Percentiles rank a stretch among this genome's conserved stretches.
These are phyloP conservation scores for Dothiorella sarmentorum DNA, from an alignment of 2,329 filamentous ascomycete species.

Conservation along the genomic window DNA sequence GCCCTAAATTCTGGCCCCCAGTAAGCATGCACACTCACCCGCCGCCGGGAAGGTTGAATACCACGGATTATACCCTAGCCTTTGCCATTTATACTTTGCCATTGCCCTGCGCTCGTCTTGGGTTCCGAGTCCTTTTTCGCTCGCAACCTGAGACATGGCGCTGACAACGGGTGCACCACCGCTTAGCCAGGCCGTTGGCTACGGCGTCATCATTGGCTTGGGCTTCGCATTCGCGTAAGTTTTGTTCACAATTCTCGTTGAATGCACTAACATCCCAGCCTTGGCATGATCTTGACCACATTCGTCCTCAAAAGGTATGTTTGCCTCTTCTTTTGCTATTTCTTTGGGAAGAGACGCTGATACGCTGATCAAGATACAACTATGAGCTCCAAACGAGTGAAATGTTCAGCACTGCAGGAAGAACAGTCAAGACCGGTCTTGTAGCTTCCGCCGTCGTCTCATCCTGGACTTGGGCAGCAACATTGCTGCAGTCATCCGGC, in stretches of 20 bases:
- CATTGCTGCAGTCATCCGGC: constrained; percentile 72
- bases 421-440: constrained; percentile 84
- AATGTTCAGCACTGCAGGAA: constrained; percentile 85
- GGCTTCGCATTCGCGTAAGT: constrained; percentile 66
- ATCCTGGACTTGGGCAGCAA: constrained; percentile 91
- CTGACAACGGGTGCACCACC: constrained; percentile 23
- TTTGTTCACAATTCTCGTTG: constrained; percentile 18
- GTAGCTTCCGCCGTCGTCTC: constrained; percentile 88
- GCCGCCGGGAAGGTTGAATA: background rate
- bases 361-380: constrained; percentile 46
- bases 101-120: background rate
- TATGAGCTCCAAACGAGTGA: constrained; percentile 84
- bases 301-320: constrained; percentile 61
- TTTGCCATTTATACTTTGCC: constrained; percentile 1
- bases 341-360: background rate
- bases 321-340: no score
- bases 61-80: background rate
- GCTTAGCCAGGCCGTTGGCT: constrained; percentile 62
- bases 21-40: background rate
- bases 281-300: constrained; percentile 72
- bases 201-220: constrained; percentile 73
- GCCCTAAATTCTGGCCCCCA: background rate
- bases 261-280: no score
- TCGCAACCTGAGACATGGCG: background rate
- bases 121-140: background rate